phyloP scores from a whole-genome alignment of 345 rosid species.

The Brassica juncea region DNA sequence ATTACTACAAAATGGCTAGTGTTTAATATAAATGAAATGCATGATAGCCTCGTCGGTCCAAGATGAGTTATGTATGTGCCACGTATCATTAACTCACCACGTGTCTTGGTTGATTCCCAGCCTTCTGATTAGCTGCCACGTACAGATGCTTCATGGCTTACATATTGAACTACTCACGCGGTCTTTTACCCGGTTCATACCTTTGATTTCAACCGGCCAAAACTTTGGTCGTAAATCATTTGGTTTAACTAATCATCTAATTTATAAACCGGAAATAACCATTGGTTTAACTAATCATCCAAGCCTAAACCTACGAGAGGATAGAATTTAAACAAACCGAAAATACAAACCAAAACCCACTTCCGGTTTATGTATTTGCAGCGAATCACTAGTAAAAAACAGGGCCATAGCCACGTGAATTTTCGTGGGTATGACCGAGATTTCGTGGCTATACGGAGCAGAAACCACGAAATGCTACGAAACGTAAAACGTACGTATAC shows the following conservation, averaged over 20 bases:
- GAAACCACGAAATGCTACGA: no score
- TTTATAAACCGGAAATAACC: no score
- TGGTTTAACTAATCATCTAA: not conserved
- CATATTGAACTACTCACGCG: not conserved
- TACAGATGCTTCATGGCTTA: conserved; percentile 2
- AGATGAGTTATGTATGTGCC: not conserved
- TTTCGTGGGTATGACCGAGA: no score
- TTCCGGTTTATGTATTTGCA: not conserved
- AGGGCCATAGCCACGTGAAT: no score
- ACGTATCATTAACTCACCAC: conserved; percentile 2
- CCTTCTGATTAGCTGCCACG: conserved; percentile 16
- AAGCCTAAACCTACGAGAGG: no score
- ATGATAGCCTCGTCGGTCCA: not conserved
- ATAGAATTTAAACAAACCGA: not conserved
- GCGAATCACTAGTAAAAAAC: not conserved
- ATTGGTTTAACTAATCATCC: no score
- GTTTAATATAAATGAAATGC: no score
- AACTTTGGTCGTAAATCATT: not conserved
- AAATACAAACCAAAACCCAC: no score
- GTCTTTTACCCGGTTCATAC: not conserved
- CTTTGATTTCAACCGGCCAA: not conserved
- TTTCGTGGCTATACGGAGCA: no score
- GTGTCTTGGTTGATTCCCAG: not conserved
- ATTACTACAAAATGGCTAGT: no score
- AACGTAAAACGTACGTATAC: no score